Evolutionary conservation across 495 filamentous ascomycete species (phyloP).

Genomic region (Annulohypoxylon nitens): DNA sequence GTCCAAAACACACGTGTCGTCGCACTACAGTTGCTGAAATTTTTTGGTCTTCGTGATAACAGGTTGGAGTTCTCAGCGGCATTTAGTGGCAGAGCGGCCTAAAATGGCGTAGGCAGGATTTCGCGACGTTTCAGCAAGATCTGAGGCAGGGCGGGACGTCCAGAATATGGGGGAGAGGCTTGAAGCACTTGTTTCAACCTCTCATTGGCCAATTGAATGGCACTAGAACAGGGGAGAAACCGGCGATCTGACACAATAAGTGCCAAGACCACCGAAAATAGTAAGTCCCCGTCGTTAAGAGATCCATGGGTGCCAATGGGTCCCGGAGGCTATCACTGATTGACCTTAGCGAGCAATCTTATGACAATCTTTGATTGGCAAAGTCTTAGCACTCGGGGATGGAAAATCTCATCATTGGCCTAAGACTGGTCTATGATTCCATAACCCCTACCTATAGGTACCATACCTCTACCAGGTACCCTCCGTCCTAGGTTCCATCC

Average conservation of each 20-base stretch:
- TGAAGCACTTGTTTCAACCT: conserved; percentile 10
- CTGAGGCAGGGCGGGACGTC: conserved; percentile 44
- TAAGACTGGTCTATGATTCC: neutral
- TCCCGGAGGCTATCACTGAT: conserved; percentile 24
- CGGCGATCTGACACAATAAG: conserved; percentile 34
- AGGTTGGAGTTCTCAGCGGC: conserved; percentile 16
- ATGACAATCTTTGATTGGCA: conserved; percentile 33
- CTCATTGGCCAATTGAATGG: conserved; percentile 21
- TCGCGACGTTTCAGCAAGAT: conserved; percentile 49
- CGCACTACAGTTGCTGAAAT: conserved; percentile 25
- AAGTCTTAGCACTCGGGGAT: neutral
- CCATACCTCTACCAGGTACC: neutral
- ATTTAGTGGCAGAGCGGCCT: conserved; percentile 19
- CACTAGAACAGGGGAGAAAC: conserved; percentile 22
- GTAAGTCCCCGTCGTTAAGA: conserved; percentile 14
- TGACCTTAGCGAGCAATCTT: conserved; percentile 24
- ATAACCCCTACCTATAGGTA: neutral
- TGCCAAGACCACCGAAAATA: conserved; percentile 31
- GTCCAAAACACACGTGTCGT: conserved; percentile 35
- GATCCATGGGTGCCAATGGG: conserved; percentile 17
- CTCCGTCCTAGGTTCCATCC: conserved; percentile 26
- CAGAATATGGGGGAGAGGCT: conserved; percentile 43
- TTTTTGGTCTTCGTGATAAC: conserved; percentile 27
- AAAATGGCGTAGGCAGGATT: conserved; percentile 36
- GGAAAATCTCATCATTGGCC: conserved; percentile 20